Percentiles rank a stretch among this genome's conserved stretches.
Evolutionary conservation across 2,329 filamentous ascomycete genomes (phyloP).

Genomic region (Microsporum audouinii): DNA sequence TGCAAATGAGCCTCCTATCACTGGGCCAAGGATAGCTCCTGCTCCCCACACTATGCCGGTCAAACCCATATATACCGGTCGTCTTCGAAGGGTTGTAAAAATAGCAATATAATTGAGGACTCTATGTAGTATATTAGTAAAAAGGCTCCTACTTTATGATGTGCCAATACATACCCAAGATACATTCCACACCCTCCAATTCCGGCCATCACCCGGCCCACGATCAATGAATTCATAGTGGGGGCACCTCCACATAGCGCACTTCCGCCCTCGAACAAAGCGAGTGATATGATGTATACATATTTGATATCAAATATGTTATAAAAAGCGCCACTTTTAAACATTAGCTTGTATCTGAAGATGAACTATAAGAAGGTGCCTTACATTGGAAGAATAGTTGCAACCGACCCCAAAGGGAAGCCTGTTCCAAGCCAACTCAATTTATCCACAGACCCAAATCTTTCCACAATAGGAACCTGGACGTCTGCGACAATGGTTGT

Average conservation of each 20-base stretch:
- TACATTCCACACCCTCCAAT: conserved; percentile 26
- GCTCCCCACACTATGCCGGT: conserved; percentile 28
- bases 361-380: background rate
- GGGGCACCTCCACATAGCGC: conserved; percentile 37
- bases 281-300: conserved; percentile 23
- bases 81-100: conserved; percentile 17
- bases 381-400: conserved; percentile 23
- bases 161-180: conserved; percentile 14
- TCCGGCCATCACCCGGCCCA: conserved; percentile 29
- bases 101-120: conserved; percentile 20
- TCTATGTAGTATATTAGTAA: background rate
- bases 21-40: conserved; percentile 29
- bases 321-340: conserved; percentile 27
- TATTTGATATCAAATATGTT: conserved; percentile 38
- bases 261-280: conserved; percentile 24
- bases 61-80: conserved; percentile 24
- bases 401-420: conserved; percentile 35
- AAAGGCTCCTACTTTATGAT: no score
- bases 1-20: conserved; percentile 29
- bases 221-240: conserved; percentile 38
- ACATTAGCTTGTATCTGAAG: background rate
- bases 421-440: conserved; percentile 35
- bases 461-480: conserved; percentile 33
- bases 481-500: conserved; percentile 6
- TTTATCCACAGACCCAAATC: conserved; percentile 28